Base-by-base conservation (phyloP, 2,329 filamentous ascomycete species). In the Ilyonectria robusta region DNA sequence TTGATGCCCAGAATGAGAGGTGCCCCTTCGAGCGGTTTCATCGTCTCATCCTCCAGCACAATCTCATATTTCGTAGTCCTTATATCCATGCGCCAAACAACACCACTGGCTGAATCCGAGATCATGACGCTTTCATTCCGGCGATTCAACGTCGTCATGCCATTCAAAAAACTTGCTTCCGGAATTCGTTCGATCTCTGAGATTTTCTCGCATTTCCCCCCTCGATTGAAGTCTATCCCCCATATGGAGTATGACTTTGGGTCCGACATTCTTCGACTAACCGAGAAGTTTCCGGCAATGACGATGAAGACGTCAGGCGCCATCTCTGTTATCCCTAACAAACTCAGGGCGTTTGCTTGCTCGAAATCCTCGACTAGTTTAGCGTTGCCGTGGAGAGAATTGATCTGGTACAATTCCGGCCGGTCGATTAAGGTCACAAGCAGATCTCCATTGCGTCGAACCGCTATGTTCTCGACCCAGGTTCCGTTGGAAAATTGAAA, bases 1-100 rank as follows among this genome's bases (percentile, higher is more conserved):
- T 59, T 59, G 29, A 59, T 44, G n/a, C 56, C 56, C 19, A 59
- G 13, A 31, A 33, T n/a, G n/a, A 48, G 6, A 10, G 56, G 19
- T 10, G 26, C 44, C 3, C 56, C 56, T 13, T 48, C 11, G 35
- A 40, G n/a, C 29, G 44, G 42, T 26, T 23, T 29, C 56, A 59
- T 59, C 10, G 13, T 44, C 40, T 44, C 40, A 44, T 44, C 40
- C 40, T 44, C 40, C 40, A 44, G 40, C 40, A 44, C 40, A 44
- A 44, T 44, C 13, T 44, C 40, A 44, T 44, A 44, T 3, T 44
- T 4, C 40, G 40, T 44, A 44, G 40, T 44, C 40, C 1, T 7
- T 44, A 44, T 44, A 44, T 44, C 40, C 40, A 44, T 1, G 40
- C 40, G 40, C 40, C 40, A 44, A 44, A 44, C 40, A 13, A 44